phyloP scores from a whole-genome alignment of 2,329 filamentous ascomycete species.

The Coleophoma cylindrospora region DNA sequence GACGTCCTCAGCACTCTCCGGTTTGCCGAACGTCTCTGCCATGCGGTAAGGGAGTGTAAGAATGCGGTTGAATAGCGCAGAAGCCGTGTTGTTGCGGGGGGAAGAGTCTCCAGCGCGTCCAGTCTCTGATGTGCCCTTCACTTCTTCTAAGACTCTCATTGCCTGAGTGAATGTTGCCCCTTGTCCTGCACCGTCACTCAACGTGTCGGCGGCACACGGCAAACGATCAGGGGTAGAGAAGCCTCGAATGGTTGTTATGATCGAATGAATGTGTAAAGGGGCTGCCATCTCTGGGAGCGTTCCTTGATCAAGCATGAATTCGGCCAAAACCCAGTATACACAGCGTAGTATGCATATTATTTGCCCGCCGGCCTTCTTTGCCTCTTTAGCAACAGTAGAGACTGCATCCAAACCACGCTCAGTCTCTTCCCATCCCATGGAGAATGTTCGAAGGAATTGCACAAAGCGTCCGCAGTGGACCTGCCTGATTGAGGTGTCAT shows the following conservation, averaged over 20 bases:
- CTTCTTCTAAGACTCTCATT: background rate
- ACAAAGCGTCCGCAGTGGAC: background rate
- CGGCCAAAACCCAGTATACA: background rate
- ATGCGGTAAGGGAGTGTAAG: background rate
- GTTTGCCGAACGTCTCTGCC: constrained; percentile 1
- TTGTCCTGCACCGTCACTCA: background rate
- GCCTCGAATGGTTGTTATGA: background rate
- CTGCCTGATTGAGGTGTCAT: background rate
- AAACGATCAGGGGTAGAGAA: background rate
- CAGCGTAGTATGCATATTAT: background rate
- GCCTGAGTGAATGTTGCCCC: background rate
- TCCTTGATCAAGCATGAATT: background rate
- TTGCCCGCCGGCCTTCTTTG: background rate
- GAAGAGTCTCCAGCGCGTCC: background rate
- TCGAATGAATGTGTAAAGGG: background rate
- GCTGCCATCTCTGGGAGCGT: background rate
- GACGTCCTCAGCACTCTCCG: background rate
- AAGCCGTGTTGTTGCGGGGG: background rate
- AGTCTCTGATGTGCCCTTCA: background rate
- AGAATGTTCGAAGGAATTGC: background rate
- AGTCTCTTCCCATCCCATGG: background rate
- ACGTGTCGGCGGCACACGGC: background rate
- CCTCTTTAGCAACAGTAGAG: background rate
- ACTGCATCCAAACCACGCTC: background rate
- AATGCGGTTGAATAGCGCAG: background rate